phyloP scores from a whole-genome alignment of 257 asterid species.

The Primulina huaijiensis region DNA sequence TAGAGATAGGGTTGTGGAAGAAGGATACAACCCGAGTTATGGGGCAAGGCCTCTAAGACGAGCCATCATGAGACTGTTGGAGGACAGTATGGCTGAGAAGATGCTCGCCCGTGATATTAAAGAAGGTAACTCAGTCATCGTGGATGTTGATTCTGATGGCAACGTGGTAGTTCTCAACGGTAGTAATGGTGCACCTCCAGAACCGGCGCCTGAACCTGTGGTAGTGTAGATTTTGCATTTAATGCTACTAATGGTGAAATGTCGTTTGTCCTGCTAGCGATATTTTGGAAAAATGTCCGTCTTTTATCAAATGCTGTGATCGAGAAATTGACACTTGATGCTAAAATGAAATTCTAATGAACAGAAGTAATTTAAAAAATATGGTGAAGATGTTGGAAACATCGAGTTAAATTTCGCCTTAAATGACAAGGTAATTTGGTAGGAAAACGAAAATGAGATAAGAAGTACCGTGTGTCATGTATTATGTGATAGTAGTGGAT shows the following conservation, averaged over 20 bases:
- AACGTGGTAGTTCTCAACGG: conserved; percentile 64
- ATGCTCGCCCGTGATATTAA: conserved; percentile 62
- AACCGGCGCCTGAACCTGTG: background rate
- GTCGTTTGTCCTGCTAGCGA: background rate
- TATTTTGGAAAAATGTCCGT: background rate
- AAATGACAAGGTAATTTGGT: background rate
- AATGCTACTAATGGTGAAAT: background rate
- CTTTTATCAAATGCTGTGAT: background rate
- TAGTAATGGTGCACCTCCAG: conserved; percentile 51
- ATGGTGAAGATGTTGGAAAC: background rate
- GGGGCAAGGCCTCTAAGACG: conserved; percentile 85
- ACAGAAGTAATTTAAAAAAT: background rate
- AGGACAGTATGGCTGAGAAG: conserved; percentile 84
- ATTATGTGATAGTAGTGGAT: too few relatives aligned
- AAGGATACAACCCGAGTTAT: conserved; percentile 65
- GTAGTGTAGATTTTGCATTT: background rate
- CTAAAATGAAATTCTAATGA: background rate
- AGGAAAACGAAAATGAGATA: background rate
- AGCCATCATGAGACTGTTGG: conserved; percentile 77
- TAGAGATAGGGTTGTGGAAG: conserved; percentile 62
- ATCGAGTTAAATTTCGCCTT: background rate
- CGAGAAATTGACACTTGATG: background rate
- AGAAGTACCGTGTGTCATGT: too few relatives aligned
- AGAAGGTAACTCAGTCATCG: conserved; percentile 64
- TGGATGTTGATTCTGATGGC: conserved; percentile 64